Conservation (phyloP, 2,329 filamentous ascomycete species). For the Fusarium sacchari region DNA sequence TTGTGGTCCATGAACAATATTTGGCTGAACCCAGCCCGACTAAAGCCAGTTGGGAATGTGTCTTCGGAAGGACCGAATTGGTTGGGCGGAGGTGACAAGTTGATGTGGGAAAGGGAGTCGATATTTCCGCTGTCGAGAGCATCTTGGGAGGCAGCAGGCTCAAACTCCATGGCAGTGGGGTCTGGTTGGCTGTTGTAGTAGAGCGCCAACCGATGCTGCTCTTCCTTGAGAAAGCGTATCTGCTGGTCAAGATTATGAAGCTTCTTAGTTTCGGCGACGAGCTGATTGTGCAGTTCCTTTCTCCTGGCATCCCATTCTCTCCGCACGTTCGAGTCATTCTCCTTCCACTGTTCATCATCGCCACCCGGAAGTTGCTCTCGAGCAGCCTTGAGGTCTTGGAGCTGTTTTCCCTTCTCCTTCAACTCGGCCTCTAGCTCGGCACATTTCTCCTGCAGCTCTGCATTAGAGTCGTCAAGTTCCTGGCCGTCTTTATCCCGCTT, state of each 20-base stretch:
- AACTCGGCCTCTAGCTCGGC: constrained; percentile 76
- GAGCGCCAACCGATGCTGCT: constrained; percentile 57
- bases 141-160: constrained; percentile 54
- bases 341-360: constrained; percentile 67
- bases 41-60: constrained; percentile 64
- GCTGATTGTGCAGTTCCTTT: constrained; percentile 61
- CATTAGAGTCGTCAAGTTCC: constrained; percentile 65
- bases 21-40: constrained; percentile 61
- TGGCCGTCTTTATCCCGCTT: constrained; percentile 63
- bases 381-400: constrained; percentile 79
- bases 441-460: constrained; percentile 71
- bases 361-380: constrained; percentile 70
- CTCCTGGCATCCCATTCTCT: constrained; percentile 66
- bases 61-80: constrained; percentile 53
- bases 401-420: constrained; percentile 71
- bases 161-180: constrained; percentile 59
- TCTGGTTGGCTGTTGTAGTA: constrained; percentile 60
- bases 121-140: constrained; percentile 61
- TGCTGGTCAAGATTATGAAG: constrained; percentile 58
- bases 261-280: constrained; percentile 60
- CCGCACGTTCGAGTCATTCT: constrained; percentile 61
- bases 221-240: constrained; percentile 57
- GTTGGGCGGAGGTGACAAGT: constrained; percentile 52
- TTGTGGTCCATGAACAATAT: constrained; percentile 62
- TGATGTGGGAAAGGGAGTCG: constrained; percentile 57